A percentile compares a stretch with the other conserved stretches of the same genome.
phyloP scores from a whole-genome alignment of 306 rosid genomes.

The Acmispon strigosus region DNA sequence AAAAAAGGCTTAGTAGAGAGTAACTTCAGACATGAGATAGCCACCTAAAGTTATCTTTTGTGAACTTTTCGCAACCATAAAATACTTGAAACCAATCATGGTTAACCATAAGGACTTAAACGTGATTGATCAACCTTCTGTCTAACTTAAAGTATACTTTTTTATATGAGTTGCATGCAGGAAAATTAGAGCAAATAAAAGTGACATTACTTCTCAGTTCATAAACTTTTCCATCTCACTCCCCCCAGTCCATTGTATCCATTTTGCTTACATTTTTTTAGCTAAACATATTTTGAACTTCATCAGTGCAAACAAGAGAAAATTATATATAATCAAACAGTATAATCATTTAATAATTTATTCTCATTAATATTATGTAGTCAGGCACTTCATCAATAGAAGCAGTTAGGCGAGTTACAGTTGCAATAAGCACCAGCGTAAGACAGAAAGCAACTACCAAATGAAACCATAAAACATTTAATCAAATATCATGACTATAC shows the following conservation, averaged over 20 bases:
- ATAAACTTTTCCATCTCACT: neutral
- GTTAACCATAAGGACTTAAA: neutral
- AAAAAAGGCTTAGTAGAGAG: neutral
- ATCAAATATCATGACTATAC: conserved; percentile 4
- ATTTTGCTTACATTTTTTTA: neutral
- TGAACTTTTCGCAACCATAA: neutral
- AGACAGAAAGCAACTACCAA: conserved; percentile 11
- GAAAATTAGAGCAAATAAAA: neutral
- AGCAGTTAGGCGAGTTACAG: neutral
- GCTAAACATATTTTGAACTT: neutral
- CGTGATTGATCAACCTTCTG: neutral
- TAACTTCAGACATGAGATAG: conserved; percentile 16
- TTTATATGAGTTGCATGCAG: neutral
- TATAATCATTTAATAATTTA: neutral
- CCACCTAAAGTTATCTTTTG: neutral
- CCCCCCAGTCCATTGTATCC: neutral
- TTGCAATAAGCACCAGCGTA: conserved; percentile 7
- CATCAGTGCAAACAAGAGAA: conserved; percentile 10
- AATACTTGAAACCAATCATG: neutral
- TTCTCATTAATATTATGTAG: neutral
- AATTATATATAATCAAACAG: neutral
- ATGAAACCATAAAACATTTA: neutral
- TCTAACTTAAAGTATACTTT: neutral
- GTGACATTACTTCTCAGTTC: neutral
- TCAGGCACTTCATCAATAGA: neutral